Base-by-base conservation (phyloP, 2,329 filamentous ascomycete genomes). In the Aspergillus floridensis region DNA sequence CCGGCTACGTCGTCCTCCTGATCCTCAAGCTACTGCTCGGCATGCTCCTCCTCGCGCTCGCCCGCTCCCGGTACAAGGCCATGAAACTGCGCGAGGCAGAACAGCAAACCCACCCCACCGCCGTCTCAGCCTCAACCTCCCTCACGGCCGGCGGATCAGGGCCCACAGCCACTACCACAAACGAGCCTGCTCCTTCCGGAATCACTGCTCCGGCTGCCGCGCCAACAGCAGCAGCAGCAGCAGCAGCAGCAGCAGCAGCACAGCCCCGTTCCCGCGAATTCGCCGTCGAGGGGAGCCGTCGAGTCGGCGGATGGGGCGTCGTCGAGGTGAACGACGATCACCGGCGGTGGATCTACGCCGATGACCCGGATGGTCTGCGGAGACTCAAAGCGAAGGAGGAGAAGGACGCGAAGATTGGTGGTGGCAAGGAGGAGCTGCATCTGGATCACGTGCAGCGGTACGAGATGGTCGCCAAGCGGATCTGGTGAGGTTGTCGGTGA, bases 391-490 rank as follows among this genome's bases (percentile, higher is more conserved):
- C 88, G 61, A 84, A 85, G 69, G 80, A 84, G 67, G 84, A 82
- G 6, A 85, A 84, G 62, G 85, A 86, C 64, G 87, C 84, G 65
- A 82, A 82, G 24, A 77, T 74, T 60, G 82, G 49, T 59, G 82
- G 49, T 81, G 85, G 55, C 83, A 80, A 73, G 85, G 77, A 73
- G 86, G 68, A 62, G 73, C 75, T 57, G 83, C 86, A 85, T 72
- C 86, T 86, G 76, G 89, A 82, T 70, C 86, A 79, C 72, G 91
- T 87, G 63, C 86, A 82, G 67, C 83, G 95, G 68, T 99, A 97
- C 78, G 92, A 92, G 72, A 97, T 98, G 95, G 88, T 92, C 68
- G 91, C 92, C 0, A 98, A 97, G 82, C 84, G 95, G 72, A 99
- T 99, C 68, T 99, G 95, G 95, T 98, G 67, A 74, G 14, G 32